Percentiles rank a stretch among this genome's conserved stretches.
Evolutionary conservation across 192 early-diverging fungal species (phyloP).

Genomic region (Gaertneriomyces semiglobifer): DNA sequence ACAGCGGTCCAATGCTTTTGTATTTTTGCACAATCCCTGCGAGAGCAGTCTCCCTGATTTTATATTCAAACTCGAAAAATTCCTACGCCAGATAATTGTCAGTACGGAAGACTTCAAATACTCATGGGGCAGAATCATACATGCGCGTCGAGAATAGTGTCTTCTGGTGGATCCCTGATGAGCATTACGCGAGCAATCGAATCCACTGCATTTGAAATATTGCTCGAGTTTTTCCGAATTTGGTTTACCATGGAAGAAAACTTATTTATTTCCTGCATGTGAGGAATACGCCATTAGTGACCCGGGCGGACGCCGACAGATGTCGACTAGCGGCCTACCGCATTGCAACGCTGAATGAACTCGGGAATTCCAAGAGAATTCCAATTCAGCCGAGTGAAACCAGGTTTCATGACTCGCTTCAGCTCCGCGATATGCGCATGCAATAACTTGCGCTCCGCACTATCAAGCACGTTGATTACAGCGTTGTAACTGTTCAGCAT

Average conservation of each 20-base stretch:
- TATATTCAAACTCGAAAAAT: slow-evolving; percentile 61
- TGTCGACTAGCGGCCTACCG: slow-evolving; percentile 18
- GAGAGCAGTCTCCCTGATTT: slow-evolving; percentile 42
- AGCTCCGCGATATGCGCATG: slow-evolving; percentile 52
- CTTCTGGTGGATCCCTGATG: slow-evolving; percentile 46
- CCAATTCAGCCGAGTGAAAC: slow-evolving; percentile 62
- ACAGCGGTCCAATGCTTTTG: slow-evolving; percentile 54
- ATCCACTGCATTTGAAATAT: slow-evolving; percentile 53
- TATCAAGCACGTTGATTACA: slow-evolving; percentile 51
- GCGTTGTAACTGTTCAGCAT: slow-evolving; percentile 51
- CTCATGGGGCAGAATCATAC: slow-evolving; percentile 19
- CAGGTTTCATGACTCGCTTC: slow-evolving; percentile 60
- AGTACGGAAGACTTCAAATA: neutral
- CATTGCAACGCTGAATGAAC: slow-evolving; percentile 56
- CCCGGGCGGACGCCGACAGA: neutral
- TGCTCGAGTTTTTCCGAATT: slow-evolving; percentile 58
- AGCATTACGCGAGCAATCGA: slow-evolving; percentile 46
- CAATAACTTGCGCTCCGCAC: slow-evolving; percentile 52
- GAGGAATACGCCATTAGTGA: neutral
- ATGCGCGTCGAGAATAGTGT: slow-evolving; percentile 56
- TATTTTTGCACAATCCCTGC: slow-evolving; percentile 55
- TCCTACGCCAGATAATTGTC: slow-evolving; percentile 35
- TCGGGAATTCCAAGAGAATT: slow-evolving; percentile 62
- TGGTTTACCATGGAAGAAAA: slow-evolving; percentile 60
- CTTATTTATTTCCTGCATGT: slow-evolving; percentile 56